These are phyloP conservation scores for Macrocybe gigantea DNA, from an alignment of 768 basidiomycete genomes.

Conservation along the genomic window DNA sequence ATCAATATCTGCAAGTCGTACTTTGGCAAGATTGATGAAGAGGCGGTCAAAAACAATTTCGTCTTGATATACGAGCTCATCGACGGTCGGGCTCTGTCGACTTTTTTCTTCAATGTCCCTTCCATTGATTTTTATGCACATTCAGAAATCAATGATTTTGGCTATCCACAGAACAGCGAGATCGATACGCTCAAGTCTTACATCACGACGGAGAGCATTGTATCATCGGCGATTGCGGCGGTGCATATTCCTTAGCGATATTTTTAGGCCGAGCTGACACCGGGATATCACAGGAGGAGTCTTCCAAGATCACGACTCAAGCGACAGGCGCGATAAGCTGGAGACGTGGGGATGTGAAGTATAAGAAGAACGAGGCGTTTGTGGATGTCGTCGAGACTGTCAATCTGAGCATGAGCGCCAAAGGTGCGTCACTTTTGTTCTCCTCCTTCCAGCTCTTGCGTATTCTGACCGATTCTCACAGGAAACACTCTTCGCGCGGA, in stretches of 20 bases:
- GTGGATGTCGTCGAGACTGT: conserved; percentile 99
- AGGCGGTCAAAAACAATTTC: conserved; percentile 98
- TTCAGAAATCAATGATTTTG: conserved; percentile 93
- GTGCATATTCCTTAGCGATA: conserved; percentile 34
- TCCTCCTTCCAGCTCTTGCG: neutral
- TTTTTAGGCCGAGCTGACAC: neutral
- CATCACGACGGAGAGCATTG: conserved; percentile 96
- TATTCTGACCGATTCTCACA: conserved; percentile 20
- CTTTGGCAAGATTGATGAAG: conserved; percentile 98
- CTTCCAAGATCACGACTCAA: conserved; percentile 94
- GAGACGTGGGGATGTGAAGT: conserved; percentile 93
- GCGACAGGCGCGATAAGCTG: conserved; percentile 97
- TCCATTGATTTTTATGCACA: neutral
- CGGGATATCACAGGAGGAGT: conserved; percentile 68
- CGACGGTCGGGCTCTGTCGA: conserved; percentile 61
- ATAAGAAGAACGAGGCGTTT: conserved; percentile 99
- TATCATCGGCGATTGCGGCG: conserved; percentile 77
- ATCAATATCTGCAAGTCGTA: conserved; percentile 92
- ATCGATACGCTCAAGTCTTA: conserved; percentile 96
- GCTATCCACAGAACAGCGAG: conserved; percentile 98
- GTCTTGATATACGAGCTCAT: conserved; percentile 97
- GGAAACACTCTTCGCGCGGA: conserved; percentile 92
- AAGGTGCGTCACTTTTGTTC: conserved; percentile 47
- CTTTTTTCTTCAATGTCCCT: too few relatives aligned
- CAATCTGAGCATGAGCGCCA: conserved; percentile 95